Base-by-base conservation (phyloP, 2,329 filamentous ascomycete species). In the Colletotrichum sp. region DNA sequence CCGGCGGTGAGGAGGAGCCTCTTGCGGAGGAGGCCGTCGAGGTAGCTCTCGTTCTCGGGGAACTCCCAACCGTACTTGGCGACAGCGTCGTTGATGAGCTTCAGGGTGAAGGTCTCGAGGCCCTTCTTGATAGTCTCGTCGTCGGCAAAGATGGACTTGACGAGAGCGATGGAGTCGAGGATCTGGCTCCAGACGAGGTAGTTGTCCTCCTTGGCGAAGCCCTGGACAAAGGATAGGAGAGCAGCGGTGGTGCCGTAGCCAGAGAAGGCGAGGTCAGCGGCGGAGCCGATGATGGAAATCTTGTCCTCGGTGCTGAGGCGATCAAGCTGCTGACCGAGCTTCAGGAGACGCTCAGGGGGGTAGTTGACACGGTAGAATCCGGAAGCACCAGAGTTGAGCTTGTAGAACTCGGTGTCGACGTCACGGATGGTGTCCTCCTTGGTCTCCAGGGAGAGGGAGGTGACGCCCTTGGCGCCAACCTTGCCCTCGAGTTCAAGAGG, bases 341-440 rank as follows among this genome's bases (percentile, higher is more conserved):
- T 95, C 51, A 90, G 90, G 54, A 99, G 89, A 62, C 96, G 92
- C 76, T 91, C 88, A n/a, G 95, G 92, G 7, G 97, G 95, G 81
- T 98, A 98, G 84, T 98, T 98, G 63, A 96, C 97, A 75, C 96
- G 91, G 86, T 97, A 98, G 81, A 91, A 98, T 31, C 95, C 96
- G 66, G 93, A 95, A 72, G 96, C 94, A 69, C 96, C 92, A 74
- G 93, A 92, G 87, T 99, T 99, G 79, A 99, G 88, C 86, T 98
- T 97, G 86, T 98, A 99, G 83, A 98, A 98, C 51, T 91, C 89
- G 59, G 93, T 90, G 77, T 95, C 91, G 71, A 98, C 87, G 74
- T 93, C 92, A 63, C 90, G 88, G 71, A 98, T 90, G 15, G 91
- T 95, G 69, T 95, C 92, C 78, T 94, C 89, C 85, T 95, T 98